Evolutionary conservation across 352 stramenopile genomes (phyloP), one percentile per base, ranked within the genome.

Genomic region (Globisporangium iwayamae): DNA sequence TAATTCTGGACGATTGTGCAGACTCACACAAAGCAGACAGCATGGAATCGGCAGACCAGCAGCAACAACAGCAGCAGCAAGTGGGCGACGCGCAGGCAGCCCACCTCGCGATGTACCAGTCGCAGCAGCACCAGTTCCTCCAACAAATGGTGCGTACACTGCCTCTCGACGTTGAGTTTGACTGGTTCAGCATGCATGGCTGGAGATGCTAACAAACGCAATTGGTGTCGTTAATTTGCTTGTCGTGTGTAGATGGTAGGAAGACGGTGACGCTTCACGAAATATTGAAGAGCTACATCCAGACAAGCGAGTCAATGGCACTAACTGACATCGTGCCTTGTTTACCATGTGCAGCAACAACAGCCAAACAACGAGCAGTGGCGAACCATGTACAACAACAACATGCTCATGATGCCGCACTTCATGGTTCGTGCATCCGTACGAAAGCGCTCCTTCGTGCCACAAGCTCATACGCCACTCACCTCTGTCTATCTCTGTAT

Each of bases 71-170:
- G 18, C 63, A 61, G 28, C 54, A 62, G 34, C 28, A 39, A 16
- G 55, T 68, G 58, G 66, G 51, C 3, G 73, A 75, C 13, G 61
- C 60, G 18, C 70, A 80, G 54, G 62, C 67, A 34, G 72, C 76
- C 62, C 79, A 90, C 63, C 72, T 92, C 56, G 83, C 83, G 60
- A 69, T 90, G 36, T 90, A 92, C 72, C 83, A 92, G 69, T 72
- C 79, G 39, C 83, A 92, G 71, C 83, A 91, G 68, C 70, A 89
- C 48, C 83, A 92, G 67, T 87, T 87, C 43, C 75, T 92, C 16
- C 81, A 90, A 68, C 83, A 92, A 84, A 84, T 92, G 74, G 83
- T 92, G 60, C 57, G 73, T 63, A 36, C 20, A 18, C 25, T 20
- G 25, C 34, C 2, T 56, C 25, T 55, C 14, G 11, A 5, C 38